These are phyloP conservation scores for Pythium aquatile DNA, from an alignment of 352 stramenopile species.

Conservation along the genomic window DNA sequence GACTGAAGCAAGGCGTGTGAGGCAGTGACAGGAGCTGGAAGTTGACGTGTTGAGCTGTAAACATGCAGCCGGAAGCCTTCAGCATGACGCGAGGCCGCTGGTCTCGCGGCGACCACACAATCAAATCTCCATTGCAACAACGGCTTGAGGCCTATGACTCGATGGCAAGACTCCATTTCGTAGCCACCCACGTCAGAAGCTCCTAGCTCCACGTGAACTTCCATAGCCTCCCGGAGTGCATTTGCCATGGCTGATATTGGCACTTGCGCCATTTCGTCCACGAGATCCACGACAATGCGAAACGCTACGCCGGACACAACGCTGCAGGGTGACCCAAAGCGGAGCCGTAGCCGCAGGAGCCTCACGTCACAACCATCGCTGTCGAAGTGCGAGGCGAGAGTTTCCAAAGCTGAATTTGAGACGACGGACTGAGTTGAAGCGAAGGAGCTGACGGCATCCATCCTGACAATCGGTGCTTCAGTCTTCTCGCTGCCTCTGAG, in stretches of 20 bases:
- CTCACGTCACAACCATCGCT: neutral
- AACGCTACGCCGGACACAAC: conserved; percentile 32
- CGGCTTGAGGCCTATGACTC: neutral
- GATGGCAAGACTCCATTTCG: neutral
- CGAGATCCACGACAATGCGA: conserved; percentile 40
- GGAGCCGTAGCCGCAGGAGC: conserved; percentile 46
- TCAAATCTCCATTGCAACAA: conserved; percentile 14
- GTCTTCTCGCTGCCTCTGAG: neutral
- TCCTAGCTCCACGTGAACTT: neutral
- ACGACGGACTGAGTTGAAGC: neutral
- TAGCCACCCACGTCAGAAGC: too few relatives aligned
- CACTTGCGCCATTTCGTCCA: conserved; percentile 58
- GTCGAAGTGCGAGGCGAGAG: conserved; percentile 9
- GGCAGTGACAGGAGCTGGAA: neutral
- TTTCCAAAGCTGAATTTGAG: neutral
- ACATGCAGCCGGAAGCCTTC: neutral
- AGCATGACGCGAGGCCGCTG: too few relatives aligned
- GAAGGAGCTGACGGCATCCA: neutral
- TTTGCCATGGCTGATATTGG: neutral
- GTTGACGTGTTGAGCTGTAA: neutral
- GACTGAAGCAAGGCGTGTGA: conserved; percentile 24
- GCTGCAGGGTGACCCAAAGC: conserved; percentile 35
- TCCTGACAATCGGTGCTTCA: neutral
- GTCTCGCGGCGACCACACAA: conserved; percentile 4
- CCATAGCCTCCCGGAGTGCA: conserved; percentile 1